Conservation (phyloP, 1,284 basidiomycete species). For the Fomitopsis pinicola region DNA sequence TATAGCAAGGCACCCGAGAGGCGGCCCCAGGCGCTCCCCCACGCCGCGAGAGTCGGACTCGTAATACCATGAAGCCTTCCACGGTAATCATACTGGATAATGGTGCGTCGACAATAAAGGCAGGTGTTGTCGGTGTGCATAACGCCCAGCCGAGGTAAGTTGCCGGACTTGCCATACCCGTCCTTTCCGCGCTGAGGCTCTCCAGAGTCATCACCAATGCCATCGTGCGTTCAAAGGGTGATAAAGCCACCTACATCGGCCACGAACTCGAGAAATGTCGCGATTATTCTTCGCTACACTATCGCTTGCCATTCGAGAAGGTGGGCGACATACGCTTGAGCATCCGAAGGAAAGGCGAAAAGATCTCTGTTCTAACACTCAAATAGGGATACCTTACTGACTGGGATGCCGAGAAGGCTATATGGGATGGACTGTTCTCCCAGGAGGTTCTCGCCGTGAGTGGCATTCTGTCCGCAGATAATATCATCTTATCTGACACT, state of each 20-base stretch:
- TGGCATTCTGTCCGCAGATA: slow-evolving; percentile 5
- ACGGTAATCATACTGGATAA: slow-evolving; percentile 77
- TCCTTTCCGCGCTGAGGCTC: slow-evolving; percentile 1
- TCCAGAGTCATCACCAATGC: slow-evolving; percentile 73
- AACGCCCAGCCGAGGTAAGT: slow-evolving; percentile 29
- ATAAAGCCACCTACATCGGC: slow-evolving; percentile 76
- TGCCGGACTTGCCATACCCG: slow-evolving; percentile 6
- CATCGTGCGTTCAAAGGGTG: slow-evolving; percentile 75
- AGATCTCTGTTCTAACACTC: slow-evolving; percentile 12
- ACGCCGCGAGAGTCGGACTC: neutral
- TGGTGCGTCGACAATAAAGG: slow-evolving; percentile 79
- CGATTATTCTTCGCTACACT: slow-evolving; percentile 77
- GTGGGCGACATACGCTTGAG: slow-evolving; percentile 35
- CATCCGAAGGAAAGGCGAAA: neutral
- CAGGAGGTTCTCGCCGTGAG: slow-evolving; percentile 64
- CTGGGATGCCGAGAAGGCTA: slow-evolving; percentile 89
- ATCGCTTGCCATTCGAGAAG: slow-evolving; percentile 83
- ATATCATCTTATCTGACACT: neutral
- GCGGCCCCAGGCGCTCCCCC: neutral
- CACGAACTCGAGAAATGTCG: slow-evolving; percentile 74
- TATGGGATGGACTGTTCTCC: slow-evolving; percentile 87
- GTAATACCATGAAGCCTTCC: slow-evolving; percentile 32
- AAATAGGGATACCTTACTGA: slow-evolving; percentile 82
- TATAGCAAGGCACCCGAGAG: neutral
- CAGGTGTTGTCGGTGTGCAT: slow-evolving; percentile 42